These are phyloP conservation scores for Neurospora sp. DNA, from an alignment of 495 filamentous ascomycete species.

Conservation along the genomic window DNA sequence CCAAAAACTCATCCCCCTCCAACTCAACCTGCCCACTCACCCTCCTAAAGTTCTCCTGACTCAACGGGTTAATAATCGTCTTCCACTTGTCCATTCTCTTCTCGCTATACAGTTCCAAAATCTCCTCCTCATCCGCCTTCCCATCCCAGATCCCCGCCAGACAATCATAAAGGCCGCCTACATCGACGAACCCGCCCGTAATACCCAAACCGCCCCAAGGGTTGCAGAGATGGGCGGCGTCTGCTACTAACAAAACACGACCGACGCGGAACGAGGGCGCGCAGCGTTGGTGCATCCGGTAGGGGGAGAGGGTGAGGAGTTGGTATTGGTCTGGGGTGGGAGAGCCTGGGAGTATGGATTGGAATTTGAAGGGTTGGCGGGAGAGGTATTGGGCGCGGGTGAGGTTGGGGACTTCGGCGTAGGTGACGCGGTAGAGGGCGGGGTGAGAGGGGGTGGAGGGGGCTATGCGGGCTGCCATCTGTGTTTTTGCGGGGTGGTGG, in stretches of 20 bases:
- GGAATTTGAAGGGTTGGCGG: constrained; percentile 37
- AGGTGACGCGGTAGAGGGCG: constrained; percentile 48
- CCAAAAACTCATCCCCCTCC: constrained; percentile 31
- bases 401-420: constrained; percentile 38
- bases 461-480: constrained; percentile 51
- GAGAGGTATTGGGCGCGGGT: constrained; percentile 35
- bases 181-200: constrained; percentile 51
- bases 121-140: constrained; percentile 37
- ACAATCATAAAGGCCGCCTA: constrained; percentile 49
- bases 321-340: constrained; percentile 43
- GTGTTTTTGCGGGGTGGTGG: constrained; percentile 12
- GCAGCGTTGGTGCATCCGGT: constrained; percentile 49
- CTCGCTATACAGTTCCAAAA: constrained; percentile 48
- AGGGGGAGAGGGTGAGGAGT: constrained; percentile 38
- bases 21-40: constrained; percentile 25
- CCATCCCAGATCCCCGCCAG: constrained; percentile 47
- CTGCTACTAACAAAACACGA: constrained; percentile 46
- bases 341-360: constrained; percentile 42
- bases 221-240: constrained; percentile 51
- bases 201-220: constrained; percentile 51
- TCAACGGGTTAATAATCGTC: constrained; percentile 47
- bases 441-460: constrained; percentile 39
- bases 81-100: constrained; percentile 46
- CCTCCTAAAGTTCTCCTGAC: constrained; percentile 40
- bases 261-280: constrained; percentile 47